Percentiles rank a stretch among this genome's conserved stretches.
Conservation (phyloP, 495 filamentous ascomycete species). For the Penicillium cinerascens region DNA sequence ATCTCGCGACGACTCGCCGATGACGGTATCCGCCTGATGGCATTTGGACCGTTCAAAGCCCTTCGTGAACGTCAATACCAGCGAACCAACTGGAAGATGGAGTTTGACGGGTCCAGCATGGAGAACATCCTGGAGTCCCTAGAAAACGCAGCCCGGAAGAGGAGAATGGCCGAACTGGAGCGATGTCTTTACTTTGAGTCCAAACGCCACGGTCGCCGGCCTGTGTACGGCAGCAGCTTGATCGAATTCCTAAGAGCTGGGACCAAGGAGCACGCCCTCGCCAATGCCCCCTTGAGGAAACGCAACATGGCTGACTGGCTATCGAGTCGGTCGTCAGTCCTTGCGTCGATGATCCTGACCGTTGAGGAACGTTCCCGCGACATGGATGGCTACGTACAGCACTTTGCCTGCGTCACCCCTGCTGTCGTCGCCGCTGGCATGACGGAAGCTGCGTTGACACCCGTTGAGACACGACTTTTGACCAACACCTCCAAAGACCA, state of each 20-base stretch:
- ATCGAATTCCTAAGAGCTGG: constrained; percentile 68
- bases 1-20: constrained; percentile 59
- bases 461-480: constrained; percentile 55
- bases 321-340: constrained; percentile 61
- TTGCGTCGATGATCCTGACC: constrained; percentile 69
- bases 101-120: constrained; percentile 60
- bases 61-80: constrained; percentile 61
- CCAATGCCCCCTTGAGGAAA: constrained; percentile 39
- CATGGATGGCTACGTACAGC: constrained; percentile 71
- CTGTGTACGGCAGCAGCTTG: constrained; percentile 74
- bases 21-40: constrained; percentile 60
- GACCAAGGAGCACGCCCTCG: constrained; percentile 41
- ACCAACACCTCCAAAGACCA: constrained; percentile 50
- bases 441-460: constrained; percentile 62
- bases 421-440: constrained; percentile 79
- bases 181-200: constrained; percentile 78
- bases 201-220: constrained; percentile 73
- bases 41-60: constrained; percentile 57
- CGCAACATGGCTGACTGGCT: constrained; percentile 65
- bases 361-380: constrained; percentile 65
- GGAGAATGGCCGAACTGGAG: constrained; percentile 73
- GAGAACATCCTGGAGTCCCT: constrained; percentile 67
- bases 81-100: constrained; percentile 57
- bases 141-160: constrained; percentile 66
- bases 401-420: constrained; percentile 89